phyloP scores from a whole-genome alignment of 1,284 basidiomycete genomes.

The Neotropicomus parvogracilis region DNA sequence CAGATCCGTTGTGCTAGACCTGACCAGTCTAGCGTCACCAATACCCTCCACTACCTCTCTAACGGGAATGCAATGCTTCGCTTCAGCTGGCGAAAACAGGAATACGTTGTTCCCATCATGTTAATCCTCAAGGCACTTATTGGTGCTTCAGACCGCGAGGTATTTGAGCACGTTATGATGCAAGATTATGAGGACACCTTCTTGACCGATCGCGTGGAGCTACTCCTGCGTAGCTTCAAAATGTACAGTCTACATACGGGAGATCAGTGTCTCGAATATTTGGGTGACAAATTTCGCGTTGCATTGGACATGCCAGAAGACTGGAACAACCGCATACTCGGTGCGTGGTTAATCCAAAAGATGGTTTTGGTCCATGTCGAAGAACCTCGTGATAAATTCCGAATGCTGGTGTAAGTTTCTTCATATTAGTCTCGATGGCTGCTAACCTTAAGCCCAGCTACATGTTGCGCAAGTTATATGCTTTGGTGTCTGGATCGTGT shows the following conservation, averaged over 20 bases:
- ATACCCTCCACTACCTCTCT: conserved; percentile 94
- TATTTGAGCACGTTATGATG: conserved; percentile 97
- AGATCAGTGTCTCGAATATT: conserved; percentile 91
- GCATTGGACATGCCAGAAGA: conserved; percentile 92
- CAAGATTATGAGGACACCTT: conserved; percentile 98
- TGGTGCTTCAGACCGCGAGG: conserved; percentile 94
- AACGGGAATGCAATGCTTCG: conserved; percentile 95
- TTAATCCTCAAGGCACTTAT: conserved; percentile 94
- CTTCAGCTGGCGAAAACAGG: conserved; percentile 97
- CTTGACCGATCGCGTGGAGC: conserved; percentile 94
- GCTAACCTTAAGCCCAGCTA: conserved; percentile 48
- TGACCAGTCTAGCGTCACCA: conserved; percentile 91
- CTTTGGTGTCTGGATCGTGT: conserved; percentile 87
- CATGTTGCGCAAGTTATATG: conserved; percentile 96
- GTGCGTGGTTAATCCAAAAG: conserved; percentile 81
- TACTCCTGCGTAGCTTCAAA: conserved; percentile 97
- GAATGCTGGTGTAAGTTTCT: conserved; percentile 77
- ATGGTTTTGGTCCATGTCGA: conserved; percentile 90
- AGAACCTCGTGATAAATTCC: conserved; percentile 91
- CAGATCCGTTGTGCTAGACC: conserved; percentile 93
- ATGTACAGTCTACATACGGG: conserved; percentile 86
- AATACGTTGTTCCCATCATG: conserved; percentile 99
- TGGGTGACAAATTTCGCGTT: conserved; percentile 98
- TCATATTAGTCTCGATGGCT: neutral
- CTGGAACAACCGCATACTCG: conserved; percentile 83